Percentiles rank a stretch among this genome's conserved stretches.
Evolutionary conservation across 768 basidiomycete genomes (phyloP).

Genomic region (Boletellus ananiceps): DNA sequence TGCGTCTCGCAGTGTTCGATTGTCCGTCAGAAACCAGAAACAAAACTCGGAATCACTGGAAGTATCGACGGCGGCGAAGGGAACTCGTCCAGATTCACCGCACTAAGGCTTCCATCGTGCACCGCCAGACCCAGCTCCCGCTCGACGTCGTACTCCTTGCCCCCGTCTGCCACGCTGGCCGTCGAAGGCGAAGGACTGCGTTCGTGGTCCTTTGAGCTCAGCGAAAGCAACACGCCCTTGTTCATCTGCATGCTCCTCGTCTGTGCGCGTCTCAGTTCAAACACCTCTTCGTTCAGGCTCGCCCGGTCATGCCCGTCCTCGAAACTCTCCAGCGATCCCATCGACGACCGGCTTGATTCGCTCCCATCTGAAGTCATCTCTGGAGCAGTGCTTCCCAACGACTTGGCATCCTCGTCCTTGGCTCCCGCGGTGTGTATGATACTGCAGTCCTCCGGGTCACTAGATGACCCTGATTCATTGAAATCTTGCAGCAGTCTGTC

Average conservation of each 20-base stretch:
- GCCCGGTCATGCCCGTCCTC: conserved; percentile 4
- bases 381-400: conserved; percentile 18
- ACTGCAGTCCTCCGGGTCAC: conserved; percentile 2
- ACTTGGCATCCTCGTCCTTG: conserved; percentile 17
- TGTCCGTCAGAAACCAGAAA: conserved; percentile 22
- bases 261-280: conserved; percentile 45
- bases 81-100: conserved; percentile 43
- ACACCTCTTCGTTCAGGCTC: conserved; percentile 30
- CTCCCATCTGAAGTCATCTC: conserved; percentile 24
- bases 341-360: conserved; percentile 23
- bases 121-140: conserved; percentile 22
- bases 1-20: no score
- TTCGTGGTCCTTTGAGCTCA: conserved; percentile 18
- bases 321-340: conserved; percentile 21
- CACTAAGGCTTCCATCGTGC: conserved; percentile 36
- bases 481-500: background rate
- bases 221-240: conserved; percentile 40
- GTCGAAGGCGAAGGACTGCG: background rate
- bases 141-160: conserved; percentile 9
- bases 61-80: conserved; percentile 39
- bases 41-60: conserved; percentile 28
- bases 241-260: conserved; percentile 49
- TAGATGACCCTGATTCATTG: background rate
- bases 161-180: background rate
- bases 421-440: background rate